phyloP scores from a whole-genome alignment of 345 rosid genomes.

The Mercurialis annua region DNA sequence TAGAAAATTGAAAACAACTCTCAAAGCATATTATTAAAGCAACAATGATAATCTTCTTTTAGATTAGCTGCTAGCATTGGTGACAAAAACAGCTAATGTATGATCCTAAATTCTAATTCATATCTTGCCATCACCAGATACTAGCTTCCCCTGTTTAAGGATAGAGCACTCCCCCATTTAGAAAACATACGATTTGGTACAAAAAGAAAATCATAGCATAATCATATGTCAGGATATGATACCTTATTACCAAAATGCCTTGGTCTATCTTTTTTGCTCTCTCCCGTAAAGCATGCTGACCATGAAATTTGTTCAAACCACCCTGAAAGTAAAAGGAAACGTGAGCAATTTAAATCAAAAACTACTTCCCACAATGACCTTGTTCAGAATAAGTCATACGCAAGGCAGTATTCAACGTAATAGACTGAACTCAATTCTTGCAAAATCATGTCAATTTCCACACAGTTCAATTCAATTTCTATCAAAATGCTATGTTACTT shows the following conservation, averaged over 20 bases:
- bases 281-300: constrained; percentile 93
- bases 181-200: too few species aligned
- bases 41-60: background rate
- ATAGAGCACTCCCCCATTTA: background rate
- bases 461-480: too few species aligned
- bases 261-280: constrained; percentile 88
- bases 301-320: constrained; percentile 91
- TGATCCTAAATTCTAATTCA: background rate
- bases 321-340: constrained; percentile 42
- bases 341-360: too few species aligned
- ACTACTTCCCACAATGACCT: too few species aligned
- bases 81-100: background rate
- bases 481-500: too few species aligned
- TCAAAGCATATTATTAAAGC: background rate
- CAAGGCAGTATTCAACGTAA: too few species aligned
- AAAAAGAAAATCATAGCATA: too few species aligned
- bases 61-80: background rate
- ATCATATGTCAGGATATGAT: constrained; percentile 16
- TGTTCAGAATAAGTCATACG: too few species aligned
- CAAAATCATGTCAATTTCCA: too few species aligned
- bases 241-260: constrained; percentile 92
- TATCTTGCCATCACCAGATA: background rate
- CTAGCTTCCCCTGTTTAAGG: background rate
- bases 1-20: background rate
- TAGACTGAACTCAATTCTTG: too few species aligned